phyloP scores from a whole-genome alignment of 164 flowering plant species.

The Liquidambar formosana region DNA sequence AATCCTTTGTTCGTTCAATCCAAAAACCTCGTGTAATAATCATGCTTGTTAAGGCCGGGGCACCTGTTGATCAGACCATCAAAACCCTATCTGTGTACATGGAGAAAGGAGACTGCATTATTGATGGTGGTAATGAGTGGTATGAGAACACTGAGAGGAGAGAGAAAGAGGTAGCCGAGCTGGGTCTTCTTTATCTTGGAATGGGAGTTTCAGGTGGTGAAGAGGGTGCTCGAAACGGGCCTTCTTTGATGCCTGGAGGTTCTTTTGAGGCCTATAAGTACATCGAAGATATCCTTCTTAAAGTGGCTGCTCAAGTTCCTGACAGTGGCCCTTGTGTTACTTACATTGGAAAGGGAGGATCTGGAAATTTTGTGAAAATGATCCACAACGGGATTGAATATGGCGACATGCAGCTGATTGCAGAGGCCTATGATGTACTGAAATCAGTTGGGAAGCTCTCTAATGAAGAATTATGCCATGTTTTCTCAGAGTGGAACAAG shows the following conservation, averaged over 20 bases:
- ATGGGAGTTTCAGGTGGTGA: conserved; percentile 87
- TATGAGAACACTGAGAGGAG: conserved; percentile 74
- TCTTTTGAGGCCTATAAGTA: conserved; percentile 68
- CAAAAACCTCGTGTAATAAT: conserved; percentile 65
- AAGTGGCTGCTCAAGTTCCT: conserved; percentile 75
- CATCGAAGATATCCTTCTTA: conserved; percentile 67
- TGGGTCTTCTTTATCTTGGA: conserved; percentile 65
- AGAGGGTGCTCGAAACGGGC: conserved; percentile 74
- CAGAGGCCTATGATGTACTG: conserved; percentile 75
- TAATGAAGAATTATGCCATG: conserved; percentile 54
- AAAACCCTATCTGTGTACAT: conserved; percentile 55
- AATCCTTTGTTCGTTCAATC: conserved; percentile 57
- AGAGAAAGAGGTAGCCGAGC: conserved; percentile 48
- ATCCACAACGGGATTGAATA: conserved; percentile 76
- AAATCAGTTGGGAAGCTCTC: conserved; percentile 72
- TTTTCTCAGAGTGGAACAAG: conserved; percentile 71
- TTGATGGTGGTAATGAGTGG: conserved; percentile 84
- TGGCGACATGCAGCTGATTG: conserved; percentile 77
- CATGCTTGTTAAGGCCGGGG: conserved; percentile 72
- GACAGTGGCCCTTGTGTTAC: conserved; percentile 79
- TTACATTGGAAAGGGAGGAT: conserved; percentile 69
- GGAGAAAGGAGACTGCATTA: conserved; percentile 73
- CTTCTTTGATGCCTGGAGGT: conserved; percentile 83
- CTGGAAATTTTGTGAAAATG: conserved; percentile 74
- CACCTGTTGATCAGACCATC: conserved; percentile 72